Evolutionary conservation across 176 grass and related monocot genomes (phyloP).

Genomic region (Bonia amplexicaulis): DNA sequence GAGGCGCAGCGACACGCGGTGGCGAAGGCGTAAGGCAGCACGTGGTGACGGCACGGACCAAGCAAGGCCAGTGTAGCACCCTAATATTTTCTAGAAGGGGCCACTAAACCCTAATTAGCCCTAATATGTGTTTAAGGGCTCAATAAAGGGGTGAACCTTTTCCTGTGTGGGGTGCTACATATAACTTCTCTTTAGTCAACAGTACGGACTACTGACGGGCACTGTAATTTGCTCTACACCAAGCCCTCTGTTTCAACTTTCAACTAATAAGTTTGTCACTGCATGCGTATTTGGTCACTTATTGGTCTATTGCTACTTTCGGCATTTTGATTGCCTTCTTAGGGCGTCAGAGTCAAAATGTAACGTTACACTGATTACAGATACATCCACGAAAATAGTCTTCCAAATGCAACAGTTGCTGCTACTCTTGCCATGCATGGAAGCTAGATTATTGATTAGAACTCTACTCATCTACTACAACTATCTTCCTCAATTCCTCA

Average conservation of each 20-base stretch:
- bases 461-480: not conserved
- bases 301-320: constrained; percentile 2
- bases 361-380: not conserved
- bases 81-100: no score
- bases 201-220: not conserved
- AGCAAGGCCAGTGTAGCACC: no score
- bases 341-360: not conserved
- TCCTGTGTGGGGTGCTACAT: no score
- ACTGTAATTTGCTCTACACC: not conserved
- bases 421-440: not conserved
- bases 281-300: not conserved
- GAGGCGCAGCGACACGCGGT: no score
- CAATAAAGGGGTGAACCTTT: no score
- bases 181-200: not conserved
- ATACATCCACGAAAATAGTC: not conserved
- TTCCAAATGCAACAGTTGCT: not conserved
- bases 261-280: not conserved
- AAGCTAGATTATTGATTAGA: not conserved
- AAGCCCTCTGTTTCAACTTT: not conserved
- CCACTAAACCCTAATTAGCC: no score
- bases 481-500: not conserved
- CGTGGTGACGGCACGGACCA: no score
- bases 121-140: no score
- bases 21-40: no score
- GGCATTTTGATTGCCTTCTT: constrained; percentile 14